These are phyloP conservation scores for Pleochaeta shiraiana DNA, from an alignment of 2,329 filamentous ascomycete genomes.

Conservation along the genomic window DNA sequence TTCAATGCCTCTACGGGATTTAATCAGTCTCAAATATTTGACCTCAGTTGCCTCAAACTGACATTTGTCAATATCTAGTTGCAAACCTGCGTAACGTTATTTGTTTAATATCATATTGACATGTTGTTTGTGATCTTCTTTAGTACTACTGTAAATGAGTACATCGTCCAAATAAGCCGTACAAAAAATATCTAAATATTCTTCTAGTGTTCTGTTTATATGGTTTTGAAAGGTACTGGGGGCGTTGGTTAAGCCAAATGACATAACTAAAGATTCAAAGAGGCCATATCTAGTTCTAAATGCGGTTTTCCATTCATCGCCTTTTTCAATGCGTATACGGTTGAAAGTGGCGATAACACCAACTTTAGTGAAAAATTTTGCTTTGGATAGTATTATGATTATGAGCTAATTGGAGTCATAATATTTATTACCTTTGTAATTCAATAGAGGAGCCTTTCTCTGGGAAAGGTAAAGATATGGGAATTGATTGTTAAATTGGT, in stretches of 20 bases:
- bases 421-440: too few species aligned
- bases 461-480: too few species aligned
- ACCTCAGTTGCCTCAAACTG: background rate
- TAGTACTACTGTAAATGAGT: background rate
- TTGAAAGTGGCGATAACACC: background rate
- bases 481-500: too few species aligned
- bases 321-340: background rate
- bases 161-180: background rate
- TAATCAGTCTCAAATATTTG: background rate
- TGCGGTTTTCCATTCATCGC: background rate
- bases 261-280: constrained; percentile 2
- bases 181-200: background rate
- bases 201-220: background rate
- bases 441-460: too few species aligned
- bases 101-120: background rate
- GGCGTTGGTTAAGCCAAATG: constrained; percentile 3
- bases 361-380: background rate
- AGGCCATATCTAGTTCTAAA: background rate
- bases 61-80: background rate
- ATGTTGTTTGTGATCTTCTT: background rate
- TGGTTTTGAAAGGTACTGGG: constrained; percentile 2
- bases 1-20: background rate
- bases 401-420: too few species aligned
- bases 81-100: background rate
- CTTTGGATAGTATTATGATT: background rate